These are phyloP conservation scores for Coniophora puteana DNA, from an alignment of 1,284 basidiomycete species.

Conservation along the genomic window DNA sequence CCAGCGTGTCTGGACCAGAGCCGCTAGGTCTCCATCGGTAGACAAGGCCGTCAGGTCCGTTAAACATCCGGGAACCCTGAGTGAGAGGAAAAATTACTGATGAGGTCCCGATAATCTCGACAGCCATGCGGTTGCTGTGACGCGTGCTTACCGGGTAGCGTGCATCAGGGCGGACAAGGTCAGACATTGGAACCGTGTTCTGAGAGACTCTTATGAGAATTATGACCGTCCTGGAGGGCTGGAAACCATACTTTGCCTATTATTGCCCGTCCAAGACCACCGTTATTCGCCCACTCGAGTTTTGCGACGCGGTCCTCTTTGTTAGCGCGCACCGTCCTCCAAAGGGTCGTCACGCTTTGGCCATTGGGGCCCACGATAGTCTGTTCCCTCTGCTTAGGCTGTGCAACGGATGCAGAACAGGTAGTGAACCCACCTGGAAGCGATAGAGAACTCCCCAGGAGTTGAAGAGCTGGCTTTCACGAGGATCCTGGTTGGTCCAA, in stretches of 20 bases:
- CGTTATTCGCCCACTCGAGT: slow-evolving; percentile 78
- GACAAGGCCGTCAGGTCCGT: slow-evolving; percentile 73
- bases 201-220: slow-evolving; percentile 27
- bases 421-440: slow-evolving; percentile 54
- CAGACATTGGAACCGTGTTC: slow-evolving; percentile 75
- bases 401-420: slow-evolving; percentile 11
- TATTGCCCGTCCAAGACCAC: slow-evolving; percentile 74
- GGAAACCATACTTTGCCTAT: slow-evolving; percentile 65
- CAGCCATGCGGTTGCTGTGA: slow-evolving; percentile 7
- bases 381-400: slow-evolving; percentile 34
- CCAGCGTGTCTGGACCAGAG: slow-evolving; percentile 57
- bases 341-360: slow-evolving; percentile 69
- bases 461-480: slow-evolving; percentile 77
- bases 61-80: slow-evolving; percentile 66
- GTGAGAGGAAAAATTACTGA: slow-evolving; percentile 11
- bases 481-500: slow-evolving; percentile 82
- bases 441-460: slow-evolving; percentile 77
- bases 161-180: slow-evolving; percentile 67
- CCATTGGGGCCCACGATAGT: slow-evolving; percentile 60
- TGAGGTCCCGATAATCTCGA: slow-evolving; percentile 16
- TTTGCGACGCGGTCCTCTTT: slow-evolving; percentile 82
- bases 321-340: slow-evolving; percentile 70
- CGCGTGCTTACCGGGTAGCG: slow-evolving; percentile 47
- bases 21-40: slow-evolving; percentile 73
- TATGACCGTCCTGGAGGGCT: slow-evolving; percentile 4